phyloP scores from a whole-genome alignment of 2,329 filamentous ascomycete species.

The Neophaeococcomyces aloes region DNA sequence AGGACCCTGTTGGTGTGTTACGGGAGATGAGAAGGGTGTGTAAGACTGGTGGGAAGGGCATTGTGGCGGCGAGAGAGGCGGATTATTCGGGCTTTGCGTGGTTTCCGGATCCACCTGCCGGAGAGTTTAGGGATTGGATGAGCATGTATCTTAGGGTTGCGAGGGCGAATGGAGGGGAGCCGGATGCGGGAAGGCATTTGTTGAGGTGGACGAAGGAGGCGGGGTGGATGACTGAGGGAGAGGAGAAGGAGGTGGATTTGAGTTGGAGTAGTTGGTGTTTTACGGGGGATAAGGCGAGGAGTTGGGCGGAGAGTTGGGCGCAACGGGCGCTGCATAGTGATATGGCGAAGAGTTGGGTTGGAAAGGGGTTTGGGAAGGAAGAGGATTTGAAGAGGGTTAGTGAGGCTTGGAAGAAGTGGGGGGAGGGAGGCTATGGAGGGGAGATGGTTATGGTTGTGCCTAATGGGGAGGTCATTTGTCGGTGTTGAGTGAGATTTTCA shows the following conservation, averaged over 20 bases:
- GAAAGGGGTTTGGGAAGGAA: constrained; percentile 15
- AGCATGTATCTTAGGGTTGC: constrained; percentile 23
- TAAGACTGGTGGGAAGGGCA: constrained; percentile 42
- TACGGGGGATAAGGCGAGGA: constrained; percentile 11
- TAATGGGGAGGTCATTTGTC: constrained; percentile 14
- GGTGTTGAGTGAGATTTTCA: constrained; percentile 4
- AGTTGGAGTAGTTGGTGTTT: constrained; percentile 19
- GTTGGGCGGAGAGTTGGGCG: constrained; percentile 18
- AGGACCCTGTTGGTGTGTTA: constrained; percentile 40
- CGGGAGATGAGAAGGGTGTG: constrained; percentile 45
- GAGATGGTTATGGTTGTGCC: constrained; percentile 12
- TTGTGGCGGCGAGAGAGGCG: constrained; percentile 39
- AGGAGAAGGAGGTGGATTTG: constrained; percentile 18
- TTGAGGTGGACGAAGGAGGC: constrained; percentile 23
- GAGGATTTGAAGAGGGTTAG: constrained; percentile 19
- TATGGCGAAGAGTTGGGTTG: constrained; percentile 17
- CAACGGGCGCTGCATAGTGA: constrained; percentile 18
- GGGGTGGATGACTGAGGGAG: constrained; percentile 18
- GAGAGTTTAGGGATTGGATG: constrained; percentile 22
- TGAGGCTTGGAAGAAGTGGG: constrained; percentile 20
- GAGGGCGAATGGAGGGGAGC: constrained; percentile 25
- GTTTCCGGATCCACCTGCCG: constrained; percentile 21
- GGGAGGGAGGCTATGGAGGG: constrained; percentile 14
- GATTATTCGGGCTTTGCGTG: constrained; percentile 24
- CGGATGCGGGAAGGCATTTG: constrained; percentile 22